Conservation (phyloP, 2,329 filamentous ascomycete genomes). For the Ilyonectria sp. region DNA sequence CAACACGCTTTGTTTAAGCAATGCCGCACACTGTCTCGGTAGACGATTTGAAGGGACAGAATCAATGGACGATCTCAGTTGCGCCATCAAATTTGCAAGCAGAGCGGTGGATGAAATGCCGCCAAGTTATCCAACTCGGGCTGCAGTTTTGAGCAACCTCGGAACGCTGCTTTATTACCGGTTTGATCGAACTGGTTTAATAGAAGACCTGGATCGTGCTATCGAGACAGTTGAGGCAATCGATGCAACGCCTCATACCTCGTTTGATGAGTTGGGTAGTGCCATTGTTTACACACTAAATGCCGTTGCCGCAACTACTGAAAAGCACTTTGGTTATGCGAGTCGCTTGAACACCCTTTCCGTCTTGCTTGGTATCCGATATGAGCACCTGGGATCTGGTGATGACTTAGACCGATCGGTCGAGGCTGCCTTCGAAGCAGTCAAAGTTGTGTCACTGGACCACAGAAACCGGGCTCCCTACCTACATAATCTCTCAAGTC, state of each 20-base stretch:
- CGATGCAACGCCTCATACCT: background rate
- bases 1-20: background rate
- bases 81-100: too few relatives aligned
- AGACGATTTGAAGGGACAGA: background rate
- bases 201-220: constrained; percentile 9
- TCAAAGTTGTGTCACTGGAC: background rate
- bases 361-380: background rate
- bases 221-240: background rate
- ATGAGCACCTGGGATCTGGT: background rate
- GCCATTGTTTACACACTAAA: background rate
- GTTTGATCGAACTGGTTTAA: constrained; percentile 3
- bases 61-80: background rate
- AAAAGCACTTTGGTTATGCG: background rate
- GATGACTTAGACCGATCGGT: background rate
- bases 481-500: background rate
- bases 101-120: too few relatives aligned
- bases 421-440: background rate
- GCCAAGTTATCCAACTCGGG: background rate
- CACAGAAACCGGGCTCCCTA: background rate
- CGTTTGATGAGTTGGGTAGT: background rate
- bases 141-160: background rate
- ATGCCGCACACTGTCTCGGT: background rate
- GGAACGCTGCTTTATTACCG: background rate
- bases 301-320: background rate
- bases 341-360: background rate